Evolutionary conservation across 257 asterid species (phyloP), one percentile per base, ranked within the genome.

Genomic region (Jacaranda copaia): DNA sequence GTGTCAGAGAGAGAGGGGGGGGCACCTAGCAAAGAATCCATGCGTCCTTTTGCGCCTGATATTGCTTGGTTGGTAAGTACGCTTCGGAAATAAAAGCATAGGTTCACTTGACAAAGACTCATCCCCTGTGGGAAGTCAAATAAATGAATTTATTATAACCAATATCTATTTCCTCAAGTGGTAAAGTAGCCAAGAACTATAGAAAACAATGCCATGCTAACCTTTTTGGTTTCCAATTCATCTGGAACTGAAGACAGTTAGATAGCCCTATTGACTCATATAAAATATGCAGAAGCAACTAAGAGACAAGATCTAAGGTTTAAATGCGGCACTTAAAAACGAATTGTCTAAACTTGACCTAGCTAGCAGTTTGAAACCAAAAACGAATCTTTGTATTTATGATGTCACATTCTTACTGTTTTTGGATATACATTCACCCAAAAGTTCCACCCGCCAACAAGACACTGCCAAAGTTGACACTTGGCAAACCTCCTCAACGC

Each of bases 51-150:
- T 87, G 75, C 92, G 87, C 71, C 82, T 86, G 70, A 91, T 81
- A 86, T 86, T 89, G 85, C 92, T 91, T 63, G 94, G 97, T 83
- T 80, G 89, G 80, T 82, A 85, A 53, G 92, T 84, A 80, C 88
- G 79, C 81, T 88, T 91, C 11, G 92, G 84, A 52, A 80, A 56
- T 73, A 80, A 75, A 61, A 88, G 74, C 83, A 87, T 76, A 7
- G 85, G 82, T 77, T 80, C 89, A 70, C 76, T 60, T 11, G 89
- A 70, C 3, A 83, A 75, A 56, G 88, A 80, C 32, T 81, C 85
- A 18, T 84, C 85, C 52, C 80, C 89, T 84, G 72, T 9, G 25
- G 10, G 61, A 43, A 74, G 79, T 65, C 49, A 36, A 78, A 66
- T 40, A 14, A 63, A 70, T 19, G 14, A 20, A 42, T 60, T 80